A percentile compares a stretch with the other conserved stretches of the same genome.
Evolutionary conservation across 148 eudicot genomes (phyloP).

Genomic region (Beta vulgaris): DNA sequence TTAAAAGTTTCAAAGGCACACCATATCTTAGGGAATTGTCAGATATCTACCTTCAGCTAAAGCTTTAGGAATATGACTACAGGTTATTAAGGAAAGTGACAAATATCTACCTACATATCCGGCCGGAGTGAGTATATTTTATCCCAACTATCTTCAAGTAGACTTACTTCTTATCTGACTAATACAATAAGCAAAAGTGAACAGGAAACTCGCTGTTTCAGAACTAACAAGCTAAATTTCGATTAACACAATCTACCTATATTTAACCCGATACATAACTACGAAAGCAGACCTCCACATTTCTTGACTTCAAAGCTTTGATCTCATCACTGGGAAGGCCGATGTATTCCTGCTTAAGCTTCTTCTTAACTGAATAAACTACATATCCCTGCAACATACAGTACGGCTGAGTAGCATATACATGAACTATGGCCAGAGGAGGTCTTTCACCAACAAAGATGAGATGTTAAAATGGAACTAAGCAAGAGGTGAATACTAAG

Average conservation of each 20-base stretch:
- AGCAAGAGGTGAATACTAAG: no score
- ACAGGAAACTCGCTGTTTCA: neutral
- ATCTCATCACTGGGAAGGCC: slow-evolving; percentile 75
- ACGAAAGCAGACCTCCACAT: slow-evolving; percentile 66
- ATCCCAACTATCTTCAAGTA: neutral
- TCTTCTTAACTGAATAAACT: slow-evolving; percentile 65
- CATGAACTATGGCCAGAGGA: neutral
- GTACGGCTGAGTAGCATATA: slow-evolving; percentile 2
- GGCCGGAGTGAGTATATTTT: neutral
- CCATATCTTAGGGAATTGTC: neutral
- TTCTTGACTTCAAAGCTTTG: slow-evolving; percentile 67
- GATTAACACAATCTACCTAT: neutral
- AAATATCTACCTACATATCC: no score
- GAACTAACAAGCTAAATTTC: neutral
- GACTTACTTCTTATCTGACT: neutral
- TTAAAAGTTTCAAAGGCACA: neutral
- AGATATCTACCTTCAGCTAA: neutral
- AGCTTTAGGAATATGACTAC: neutral
- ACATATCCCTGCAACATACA: slow-evolving; percentile 66
- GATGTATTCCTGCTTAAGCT: slow-evolving; percentile 76
- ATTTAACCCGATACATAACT: neutral
- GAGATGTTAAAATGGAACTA: neutral
- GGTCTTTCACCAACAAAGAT: neutral
- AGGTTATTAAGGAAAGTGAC: no score
- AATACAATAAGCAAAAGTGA: neutral